These are phyloP conservation scores for Linderniella brevidens DNA, from an alignment of 257 asterid genomes.

Conservation along the genomic window DNA sequence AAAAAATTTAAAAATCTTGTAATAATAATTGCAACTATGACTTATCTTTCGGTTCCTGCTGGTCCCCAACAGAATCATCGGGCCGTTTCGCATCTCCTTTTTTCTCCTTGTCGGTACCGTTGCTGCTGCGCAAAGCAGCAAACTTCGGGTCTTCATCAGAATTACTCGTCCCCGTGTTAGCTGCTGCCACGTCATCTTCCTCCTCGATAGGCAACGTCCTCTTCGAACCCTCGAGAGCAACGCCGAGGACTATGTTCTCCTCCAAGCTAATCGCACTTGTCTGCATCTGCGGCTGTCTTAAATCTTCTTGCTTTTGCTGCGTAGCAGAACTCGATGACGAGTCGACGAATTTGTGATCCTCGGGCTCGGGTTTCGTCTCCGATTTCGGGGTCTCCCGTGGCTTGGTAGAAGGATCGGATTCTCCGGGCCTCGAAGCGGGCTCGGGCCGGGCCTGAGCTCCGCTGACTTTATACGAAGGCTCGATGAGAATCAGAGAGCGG, in stretches of 20 bases:
- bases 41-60: too few relatives aligned
- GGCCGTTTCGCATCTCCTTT: too few relatives aligned
- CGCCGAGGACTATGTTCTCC: constrained; percentile 86
- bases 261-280: constrained; percentile 39
- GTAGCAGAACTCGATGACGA: constrained; percentile 17
- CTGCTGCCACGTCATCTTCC: too few relatives aligned
- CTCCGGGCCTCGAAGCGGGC: too few relatives aligned
- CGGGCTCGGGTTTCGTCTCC: constrained; percentile 11
- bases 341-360: constrained; percentile 14
- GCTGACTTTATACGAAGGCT: constrained; percentile 54
- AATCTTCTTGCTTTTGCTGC: constrained; percentile 22
- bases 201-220: constrained; percentile 88
- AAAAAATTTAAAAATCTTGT: too few relatives aligned
- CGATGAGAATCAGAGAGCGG: constrained; percentile 40
- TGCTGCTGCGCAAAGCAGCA: too few relatives aligned
- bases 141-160: too few relatives aligned
- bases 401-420: too few relatives aligned
- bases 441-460: constrained; percentile 32
- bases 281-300: constrained; percentile 11
- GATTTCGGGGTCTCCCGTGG: constrained; percentile 26
- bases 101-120: too few relatives aligned
- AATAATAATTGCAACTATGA: too few relatives aligned
- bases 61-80: too few relatives aligned
- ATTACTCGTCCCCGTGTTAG: too few relatives aligned
- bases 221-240: constrained; percentile 82